A percentile compares a stretch with the other conserved stretches of the same genome.
Conservation (phyloP, 2,329 filamentous ascomycete genomes). For the Fusarium nanum region DNA sequence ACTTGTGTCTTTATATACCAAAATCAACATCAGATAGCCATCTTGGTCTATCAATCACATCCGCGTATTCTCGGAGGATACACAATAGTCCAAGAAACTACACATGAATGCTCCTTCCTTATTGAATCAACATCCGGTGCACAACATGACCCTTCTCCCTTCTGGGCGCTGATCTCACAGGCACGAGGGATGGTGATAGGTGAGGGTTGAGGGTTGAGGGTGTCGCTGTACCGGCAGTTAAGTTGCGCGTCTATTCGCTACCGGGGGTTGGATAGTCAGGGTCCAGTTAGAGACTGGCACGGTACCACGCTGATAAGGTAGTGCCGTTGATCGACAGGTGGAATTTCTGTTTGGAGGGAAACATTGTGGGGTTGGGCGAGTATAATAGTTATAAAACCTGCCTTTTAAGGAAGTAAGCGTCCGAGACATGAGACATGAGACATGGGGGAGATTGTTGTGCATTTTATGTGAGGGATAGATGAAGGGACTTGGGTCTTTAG, state of each 20-base stretch:
- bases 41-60: constrained; percentile 2
- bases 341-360: constrained; percentile 1
- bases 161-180: constrained; percentile 31
- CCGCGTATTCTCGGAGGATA: constrained; percentile 8
- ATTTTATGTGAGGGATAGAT: background rate
- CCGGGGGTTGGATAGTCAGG: constrained; percentile 10
- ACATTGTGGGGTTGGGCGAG: constrained; percentile 19
- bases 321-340: constrained; percentile 23
- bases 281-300: constrained; percentile 32
- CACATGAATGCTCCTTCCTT: constrained; percentile 32
- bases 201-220: background rate
- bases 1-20: constrained; percentile 31
- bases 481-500: too few species aligned
- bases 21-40: constrained; percentile 3
- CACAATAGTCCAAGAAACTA: background rate
- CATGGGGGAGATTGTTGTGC: background rate
- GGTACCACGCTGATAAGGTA: constrained; percentile 34
- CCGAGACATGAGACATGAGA: constrained; percentile 21
- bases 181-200: constrained; percentile 41
- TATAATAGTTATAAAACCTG: constrained; percentile 23
- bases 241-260: constrained; percentile 9
- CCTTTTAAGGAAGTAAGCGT: constrained; percentile 33
- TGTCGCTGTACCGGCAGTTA: constrained; percentile 5
- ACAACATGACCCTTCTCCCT: constrained; percentile 15
- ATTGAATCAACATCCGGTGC: constrained; percentile 25